These are phyloP conservation scores for Penicillium expansum DNA, from an alignment of 2,329 filamentous ascomycete genomes.

Conservation along the genomic window DNA sequence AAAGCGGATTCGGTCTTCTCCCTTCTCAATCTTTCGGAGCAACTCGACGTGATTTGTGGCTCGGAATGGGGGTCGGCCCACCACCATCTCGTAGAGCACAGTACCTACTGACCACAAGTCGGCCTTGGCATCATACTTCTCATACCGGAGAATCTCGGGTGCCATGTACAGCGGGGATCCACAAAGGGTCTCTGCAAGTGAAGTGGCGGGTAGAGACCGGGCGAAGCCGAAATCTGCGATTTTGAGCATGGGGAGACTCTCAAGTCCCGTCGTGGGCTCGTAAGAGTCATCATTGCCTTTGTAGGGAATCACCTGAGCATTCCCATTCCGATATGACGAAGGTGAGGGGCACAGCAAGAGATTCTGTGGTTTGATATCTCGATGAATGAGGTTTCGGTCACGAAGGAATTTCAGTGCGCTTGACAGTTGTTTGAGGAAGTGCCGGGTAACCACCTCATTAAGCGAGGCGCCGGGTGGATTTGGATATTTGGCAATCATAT, in stretches of 20 bases:
- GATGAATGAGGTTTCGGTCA: slow-evolving; percentile 82
- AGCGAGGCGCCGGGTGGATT: slow-evolving; percentile 79
- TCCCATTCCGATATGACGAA: slow-evolving; percentile 63
- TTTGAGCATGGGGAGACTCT: slow-evolving; percentile 91
- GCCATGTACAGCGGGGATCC: slow-evolving; percentile 98
- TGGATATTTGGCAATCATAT: slow-evolving; percentile 92
- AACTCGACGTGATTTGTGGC: slow-evolving; percentile 94
- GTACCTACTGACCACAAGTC: slow-evolving; percentile 98
- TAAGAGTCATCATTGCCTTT: slow-evolving; percentile 78
- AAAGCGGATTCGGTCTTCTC: slow-evolving; percentile 82
- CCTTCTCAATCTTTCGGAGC: slow-evolving; percentile 83
- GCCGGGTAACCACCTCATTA: slow-evolving; percentile 92
- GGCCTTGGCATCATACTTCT: slow-evolving; percentile 95
- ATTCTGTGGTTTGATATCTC: slow-evolving; percentile 97
- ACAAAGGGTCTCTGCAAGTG: slow-evolving; percentile 91
- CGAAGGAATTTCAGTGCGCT: slow-evolving; percentile 89
- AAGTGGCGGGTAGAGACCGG: slow-evolving; percentile 82
- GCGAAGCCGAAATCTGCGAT: slow-evolving; percentile 99
- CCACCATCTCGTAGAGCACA: slow-evolving; percentile 93
- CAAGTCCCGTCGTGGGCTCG: slow-evolving; percentile 74
- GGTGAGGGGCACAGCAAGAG: slow-evolving; percentile 82
- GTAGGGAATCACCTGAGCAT: slow-evolving; percentile 64
- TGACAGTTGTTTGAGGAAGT: slow-evolving; percentile 92
- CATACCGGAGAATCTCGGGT: slow-evolving; percentile 92
- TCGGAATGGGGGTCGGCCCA: slow-evolving; percentile 83